Percentiles rank a stretch among this genome's conserved stretches.
Conservation (phyloP, 2,329 filamentous ascomycete species). For the Penicillium sp. region DNA sequence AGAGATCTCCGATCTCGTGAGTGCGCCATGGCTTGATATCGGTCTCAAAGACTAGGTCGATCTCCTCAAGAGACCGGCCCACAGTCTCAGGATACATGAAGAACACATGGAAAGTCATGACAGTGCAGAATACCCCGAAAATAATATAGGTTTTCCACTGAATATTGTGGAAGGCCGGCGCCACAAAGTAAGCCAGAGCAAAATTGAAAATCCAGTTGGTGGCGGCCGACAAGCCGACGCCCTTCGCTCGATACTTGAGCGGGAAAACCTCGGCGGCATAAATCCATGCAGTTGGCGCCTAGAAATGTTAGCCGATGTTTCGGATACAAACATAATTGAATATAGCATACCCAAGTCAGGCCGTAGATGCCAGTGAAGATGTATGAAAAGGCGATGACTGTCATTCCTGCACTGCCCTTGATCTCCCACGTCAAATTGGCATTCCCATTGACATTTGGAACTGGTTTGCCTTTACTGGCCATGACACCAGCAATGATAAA, state of each 20-base stretch:
- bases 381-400: conserved; percentile 66
- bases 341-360: conserved; percentile 44
- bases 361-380: conserved; percentile 43
- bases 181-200: conserved; percentile 55
- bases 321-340: not conserved
- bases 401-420: conserved; percentile 52
- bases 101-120: conserved; percentile 68
- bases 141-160: conserved; percentile 68
- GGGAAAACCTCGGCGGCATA: conserved; percentile 66
- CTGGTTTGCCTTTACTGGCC: conserved; percentile 48
- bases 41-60: conserved; percentile 65
- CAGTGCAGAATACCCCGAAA: conserved; percentile 71
- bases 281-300: conserved; percentile 56
- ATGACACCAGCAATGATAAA: conserved; percentile 57
- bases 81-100: conserved; percentile 68
- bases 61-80: conserved; percentile 71
- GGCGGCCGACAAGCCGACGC: conserved; percentile 60
- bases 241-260: conserved; percentile 64
- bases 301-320: not conserved
- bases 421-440: conserved; percentile 50
- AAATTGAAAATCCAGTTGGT: conserved; percentile 66
- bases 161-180: conserved; percentile 60
- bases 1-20: conserved; percentile 22
- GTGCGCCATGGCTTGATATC: conserved; percentile 36
- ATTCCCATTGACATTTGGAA: conserved; percentile 50